Percentiles rank a stretch among this genome's conserved stretches.
phyloP scores from a whole-genome alignment of 768 basidiomycete species.

The Xerocomellus dryophilus region DNA sequence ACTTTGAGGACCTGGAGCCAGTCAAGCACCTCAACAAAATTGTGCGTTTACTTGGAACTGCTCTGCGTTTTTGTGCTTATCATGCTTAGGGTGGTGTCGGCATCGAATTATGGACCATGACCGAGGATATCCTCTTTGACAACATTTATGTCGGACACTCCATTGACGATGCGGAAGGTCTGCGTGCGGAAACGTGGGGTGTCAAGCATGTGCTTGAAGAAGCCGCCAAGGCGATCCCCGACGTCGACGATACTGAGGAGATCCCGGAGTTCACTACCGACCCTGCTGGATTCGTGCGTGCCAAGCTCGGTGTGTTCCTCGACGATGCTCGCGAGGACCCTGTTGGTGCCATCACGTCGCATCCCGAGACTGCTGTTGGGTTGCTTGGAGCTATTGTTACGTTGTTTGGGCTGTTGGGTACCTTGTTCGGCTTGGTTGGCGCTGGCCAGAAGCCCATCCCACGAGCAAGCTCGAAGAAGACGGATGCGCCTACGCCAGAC shows the following conservation, averaged over 20 bases:
- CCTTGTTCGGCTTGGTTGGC: constrained; percentile 76
- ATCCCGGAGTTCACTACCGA: constrained; percentile 60
- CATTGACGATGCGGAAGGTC: constrained; percentile 71
- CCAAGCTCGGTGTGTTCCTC: constrained; percentile 76
- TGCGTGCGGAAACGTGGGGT: constrained; percentile 87
- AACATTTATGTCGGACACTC: constrained; percentile 96
- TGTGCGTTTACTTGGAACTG: too few relatives aligned
- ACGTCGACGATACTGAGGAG: constrained; percentile 45
- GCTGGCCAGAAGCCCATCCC: constrained; percentile 65
- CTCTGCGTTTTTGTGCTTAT: too few relatives aligned
- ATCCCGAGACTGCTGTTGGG: constrained; percentile 84
- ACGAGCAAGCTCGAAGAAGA: constrained; percentile 73
- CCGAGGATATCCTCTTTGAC: constrained; percentile 89
- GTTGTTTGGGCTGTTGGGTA: constrained; percentile 81
- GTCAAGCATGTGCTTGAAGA: constrained; percentile 85
- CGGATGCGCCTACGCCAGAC: constrained; percentile 59
- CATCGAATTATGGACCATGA: constrained; percentile 99
- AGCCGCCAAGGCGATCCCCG: constrained; percentile 42
- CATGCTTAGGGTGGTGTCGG: constrained; percentile 79
- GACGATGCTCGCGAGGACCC: constrained; percentile 75
- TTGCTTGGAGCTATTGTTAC: constrained; percentile 73
- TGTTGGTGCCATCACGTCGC: constrained; percentile 75
- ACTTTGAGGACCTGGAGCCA: constrained; percentile 84
- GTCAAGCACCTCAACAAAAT: constrained; percentile 84
- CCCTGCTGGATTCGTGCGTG: constrained; percentile 77